Evolutionary conservation across 2,329 filamentous ascomycete genomes (phyloP).

Genomic region (Fusarium sp.): DNA sequence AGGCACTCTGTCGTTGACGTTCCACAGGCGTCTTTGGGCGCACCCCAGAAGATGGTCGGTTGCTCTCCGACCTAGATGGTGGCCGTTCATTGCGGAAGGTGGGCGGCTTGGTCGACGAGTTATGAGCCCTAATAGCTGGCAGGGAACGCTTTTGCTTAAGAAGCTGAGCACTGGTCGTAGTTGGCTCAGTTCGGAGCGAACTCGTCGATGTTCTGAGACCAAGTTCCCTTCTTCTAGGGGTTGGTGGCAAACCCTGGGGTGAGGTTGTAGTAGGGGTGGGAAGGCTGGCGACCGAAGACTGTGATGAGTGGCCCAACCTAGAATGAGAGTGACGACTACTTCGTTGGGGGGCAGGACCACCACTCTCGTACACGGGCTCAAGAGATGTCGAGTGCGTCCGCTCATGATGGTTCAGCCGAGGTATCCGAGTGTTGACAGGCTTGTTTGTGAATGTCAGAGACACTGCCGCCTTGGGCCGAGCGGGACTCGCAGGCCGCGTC

Average conservation of each 20-base stretch:
- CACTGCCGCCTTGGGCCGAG: constrained; percentile 78
- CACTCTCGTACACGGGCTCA: constrained; percentile 93
- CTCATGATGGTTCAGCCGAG: constrained; percentile 78
- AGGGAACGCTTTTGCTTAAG: constrained; percentile 74
- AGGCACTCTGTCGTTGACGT: constrained; percentile 58
- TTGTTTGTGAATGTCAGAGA: constrained; percentile 94
- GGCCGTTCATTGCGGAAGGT: constrained; percentile 65
- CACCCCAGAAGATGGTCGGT: constrained; percentile 61
- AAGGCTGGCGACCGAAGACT: constrained; percentile 75
- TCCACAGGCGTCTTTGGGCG: constrained; percentile 80
- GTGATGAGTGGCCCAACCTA: constrained; percentile 73
- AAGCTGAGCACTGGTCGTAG: constrained; percentile 74
- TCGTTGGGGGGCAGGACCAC: constrained; percentile 73
- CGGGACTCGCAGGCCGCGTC: constrained; percentile 74
- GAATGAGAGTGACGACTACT: constrained; percentile 71
- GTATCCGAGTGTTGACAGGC: constrained; percentile 75
- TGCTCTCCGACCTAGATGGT: constrained; percentile 66
- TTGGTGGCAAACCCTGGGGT: constrained; percentile 63
- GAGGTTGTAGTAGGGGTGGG: constrained; percentile 70
- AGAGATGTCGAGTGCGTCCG: constrained; percentile 76
- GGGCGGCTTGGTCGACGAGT: constrained; percentile 62
- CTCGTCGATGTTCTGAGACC: constrained; percentile 64
- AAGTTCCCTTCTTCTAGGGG: constrained; percentile 70
- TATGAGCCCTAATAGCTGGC: constrained; percentile 65
- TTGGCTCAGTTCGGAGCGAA: constrained; percentile 67